These are phyloP conservation scores for Sporothrix brunneoviolacea DNA, from an alignment of 2,329 filamentous ascomycete species.

Conservation along the genomic window DNA sequence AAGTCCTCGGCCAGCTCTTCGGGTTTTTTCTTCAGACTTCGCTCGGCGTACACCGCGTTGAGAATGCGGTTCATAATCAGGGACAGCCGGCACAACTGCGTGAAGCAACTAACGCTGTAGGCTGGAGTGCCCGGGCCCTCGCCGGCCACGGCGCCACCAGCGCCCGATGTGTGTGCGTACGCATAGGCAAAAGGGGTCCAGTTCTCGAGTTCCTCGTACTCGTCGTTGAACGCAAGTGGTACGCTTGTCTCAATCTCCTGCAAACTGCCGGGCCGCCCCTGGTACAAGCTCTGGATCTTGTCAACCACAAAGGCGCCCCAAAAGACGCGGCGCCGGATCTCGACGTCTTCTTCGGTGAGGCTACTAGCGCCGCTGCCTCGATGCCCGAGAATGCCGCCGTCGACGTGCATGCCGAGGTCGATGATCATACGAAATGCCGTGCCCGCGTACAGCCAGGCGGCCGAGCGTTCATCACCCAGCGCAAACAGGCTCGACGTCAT, in stretches of 20 bases:
- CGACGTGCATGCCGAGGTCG: conserved; percentile 20
- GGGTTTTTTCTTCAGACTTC: conserved; percentile 2
- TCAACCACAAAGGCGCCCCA: conserved; percentile 19
- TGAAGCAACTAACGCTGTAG: conserved; percentile 16
- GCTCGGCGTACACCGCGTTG: conserved; percentile 12
- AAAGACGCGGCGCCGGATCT: conserved; percentile 20
- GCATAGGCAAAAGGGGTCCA: conserved; percentile 32
- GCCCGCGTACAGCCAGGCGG: conserved; percentile 40
- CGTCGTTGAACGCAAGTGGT: conserved; percentile 40
- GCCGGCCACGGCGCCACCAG: not conserved
- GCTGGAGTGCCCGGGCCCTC: conserved; percentile 2
- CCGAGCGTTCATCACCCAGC: conserved; percentile 39
- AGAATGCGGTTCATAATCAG: conserved; percentile 16
- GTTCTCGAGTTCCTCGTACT: conserved; percentile 46
- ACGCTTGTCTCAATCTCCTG: conserved; percentile 40
- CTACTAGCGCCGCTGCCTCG: too few relatives aligned
- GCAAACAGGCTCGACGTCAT: conserved; percentile 47
- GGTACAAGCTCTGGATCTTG: conserved; percentile 49
- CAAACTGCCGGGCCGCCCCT: conserved; percentile 43
- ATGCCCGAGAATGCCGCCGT: conserved; percentile 18
- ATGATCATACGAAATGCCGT: conserved; percentile 22
- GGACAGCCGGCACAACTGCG: conserved; percentile 13
- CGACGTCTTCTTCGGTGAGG: conserved; percentile 26
- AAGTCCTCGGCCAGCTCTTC: not conserved
- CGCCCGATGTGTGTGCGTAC: too few relatives aligned